Conservation (phyloP, 345 rosid species). For the Dipteronia dyeriana region DNA sequence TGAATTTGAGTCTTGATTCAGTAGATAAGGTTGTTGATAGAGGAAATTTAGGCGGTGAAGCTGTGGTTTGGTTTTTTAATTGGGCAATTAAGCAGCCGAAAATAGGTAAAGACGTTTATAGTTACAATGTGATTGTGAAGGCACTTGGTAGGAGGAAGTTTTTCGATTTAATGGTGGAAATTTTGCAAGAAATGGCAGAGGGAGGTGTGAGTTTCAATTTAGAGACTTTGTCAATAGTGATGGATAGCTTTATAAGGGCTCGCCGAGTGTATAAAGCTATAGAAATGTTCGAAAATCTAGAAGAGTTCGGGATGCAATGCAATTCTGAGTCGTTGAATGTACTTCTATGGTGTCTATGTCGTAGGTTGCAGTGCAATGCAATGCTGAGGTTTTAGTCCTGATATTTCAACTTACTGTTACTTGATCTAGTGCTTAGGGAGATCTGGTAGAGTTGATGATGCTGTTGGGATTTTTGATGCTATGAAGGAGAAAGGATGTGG, state of each 20-base stretch:
- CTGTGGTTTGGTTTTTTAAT: slow-evolving; percentile 64
- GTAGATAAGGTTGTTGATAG: slow-evolving; percentile 64
- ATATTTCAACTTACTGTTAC: slow-evolving; percentile 54
- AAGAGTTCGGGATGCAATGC: slow-evolving; percentile 53
- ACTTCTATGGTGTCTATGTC: slow-evolving; percentile 65
- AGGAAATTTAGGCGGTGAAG: slow-evolving; percentile 72
- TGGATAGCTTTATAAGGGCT: slow-evolving; percentile 62
- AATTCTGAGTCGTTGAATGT: slow-evolving; percentile 61
- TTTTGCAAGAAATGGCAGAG: slow-evolving; percentile 43
- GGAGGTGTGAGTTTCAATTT: slow-evolving; percentile 39
- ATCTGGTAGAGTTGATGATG: slow-evolving; percentile 65
- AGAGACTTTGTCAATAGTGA: slow-evolving; percentile 52
- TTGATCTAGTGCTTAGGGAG: slow-evolving; percentile 81
- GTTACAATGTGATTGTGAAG: slow-evolving; percentile 56
- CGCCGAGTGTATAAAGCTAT: slow-evolving; percentile 54
- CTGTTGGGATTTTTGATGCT: slow-evolving; percentile 55
- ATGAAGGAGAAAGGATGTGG: slow-evolving; percentile 51
- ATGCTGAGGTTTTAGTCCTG: slow-evolving; percentile 52
- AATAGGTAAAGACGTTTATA: slow-evolving; percentile 42
- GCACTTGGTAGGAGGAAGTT: slow-evolving; percentile 80
- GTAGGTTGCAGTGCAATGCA: slow-evolving; percentile 64
- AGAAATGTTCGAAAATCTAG: slow-evolving; percentile 47
- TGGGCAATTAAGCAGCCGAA: slow-evolving; percentile 72
- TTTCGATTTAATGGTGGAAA: slow-evolving; percentile 46
- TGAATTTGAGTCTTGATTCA: slow-evolving; percentile 52